Evolutionary conservation across 2,329 filamentous ascomycete genomes (phyloP), one percentile per base, ranked within the genome.

Genomic region (Paecilomyces variotii): DNA sequence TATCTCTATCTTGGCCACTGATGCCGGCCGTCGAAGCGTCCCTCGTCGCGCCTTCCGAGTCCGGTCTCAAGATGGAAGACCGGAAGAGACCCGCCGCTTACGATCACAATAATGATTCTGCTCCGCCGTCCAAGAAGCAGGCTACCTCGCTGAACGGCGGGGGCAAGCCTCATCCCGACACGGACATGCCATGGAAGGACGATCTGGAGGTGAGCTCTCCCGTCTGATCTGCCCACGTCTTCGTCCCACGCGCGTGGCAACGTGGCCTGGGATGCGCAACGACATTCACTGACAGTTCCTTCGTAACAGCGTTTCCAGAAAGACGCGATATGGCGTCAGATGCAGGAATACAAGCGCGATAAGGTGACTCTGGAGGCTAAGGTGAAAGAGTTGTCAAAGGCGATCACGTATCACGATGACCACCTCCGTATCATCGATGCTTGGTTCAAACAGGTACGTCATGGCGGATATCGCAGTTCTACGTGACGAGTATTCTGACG

Each of bases 321-420:
- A 78, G 94, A 96, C 79, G 94, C 94, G 63, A 96, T 99, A 72
- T 88, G 90, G 69, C 90, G 95, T 59, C 93, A 97, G 78, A 96
- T 99, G 91, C 90, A 91, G 72, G 94, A 97, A 76, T 97, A 96
- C 76, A 96, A 96, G 77, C 87, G 94, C 67, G 91, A 96, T 72
- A 92, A 91, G 72, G 82, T 83, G 59, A 89, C 88, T 49, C 79
- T 95, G 62, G 92, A 97, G 78, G 81, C 85, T 59, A 89, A 90
- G 70, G 80, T 97, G 61, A 87, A 87, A 70, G 89, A 96, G 64
- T 79, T 95, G 62, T 84, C 89, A 64, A 91, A 91, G 72, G 84
- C 86, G 69, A 85, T 89, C 30, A 82, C 84, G 62, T 86, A 94
- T 75, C 91, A 97, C 76, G 91, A 97, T 76, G 91, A 97, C 67